These are phyloP conservation scores for Ophiocordyceps unilateralis DNA, from an alignment of 2,329 filamentous ascomycete genomes.

Conservation along the genomic window DNA sequence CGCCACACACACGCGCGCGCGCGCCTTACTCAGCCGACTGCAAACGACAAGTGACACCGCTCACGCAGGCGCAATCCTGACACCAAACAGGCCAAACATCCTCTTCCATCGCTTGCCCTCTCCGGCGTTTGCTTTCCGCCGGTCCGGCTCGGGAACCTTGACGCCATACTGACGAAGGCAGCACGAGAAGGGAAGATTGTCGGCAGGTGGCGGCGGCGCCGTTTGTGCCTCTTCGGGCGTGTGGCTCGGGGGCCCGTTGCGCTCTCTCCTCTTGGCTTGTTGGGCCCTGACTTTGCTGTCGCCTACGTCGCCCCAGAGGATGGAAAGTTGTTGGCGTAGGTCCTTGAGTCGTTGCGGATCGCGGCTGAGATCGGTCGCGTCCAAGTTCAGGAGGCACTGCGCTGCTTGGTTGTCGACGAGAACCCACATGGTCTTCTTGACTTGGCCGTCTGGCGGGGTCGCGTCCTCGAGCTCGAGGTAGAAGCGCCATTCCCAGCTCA, in stretches of 20 bases:
- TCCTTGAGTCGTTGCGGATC: slow-evolving; percentile 27
- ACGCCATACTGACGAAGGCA: slow-evolving; percentile 58
- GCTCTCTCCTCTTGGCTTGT: slow-evolving; percentile 3
- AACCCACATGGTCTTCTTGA: slow-evolving; percentile 41
- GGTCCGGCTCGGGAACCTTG: slow-evolving; percentile 21
- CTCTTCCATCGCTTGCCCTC: slow-evolving; percentile 38
- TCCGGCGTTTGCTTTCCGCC: slow-evolving; percentile 25
- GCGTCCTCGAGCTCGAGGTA: slow-evolving; percentile 62
- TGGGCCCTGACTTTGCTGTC: slow-evolving; percentile 37
- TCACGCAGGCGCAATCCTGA: slow-evolving; percentile 26
- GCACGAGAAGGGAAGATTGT: slow-evolving; percentile 49
- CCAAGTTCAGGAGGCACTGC: slow-evolving; percentile 28
- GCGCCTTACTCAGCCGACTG: too few species aligned
- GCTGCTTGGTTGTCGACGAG: slow-evolving; percentile 43
- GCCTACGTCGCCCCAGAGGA: slow-evolving; percentile 74
- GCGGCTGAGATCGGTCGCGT: slow-evolving; percentile 37
- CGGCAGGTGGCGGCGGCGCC: slow-evolving; percentile 17
- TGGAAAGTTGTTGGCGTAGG: slow-evolving; percentile 54
- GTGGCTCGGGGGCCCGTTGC: slow-evolving; percentile 16
- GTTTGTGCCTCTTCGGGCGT: slow-evolving; percentile 14
- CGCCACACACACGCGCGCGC: neutral
- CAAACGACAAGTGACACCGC: too few species aligned
- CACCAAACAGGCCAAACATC: slow-evolving; percentile 47
- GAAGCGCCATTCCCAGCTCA: slow-evolving; percentile 71
- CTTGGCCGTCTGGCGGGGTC: slow-evolving; percentile 10